A percentile compares a stretch with the other conserved stretches of the same genome.
phyloP scores from a whole-genome alignment of 345 rosid species.

The Punica granatum region DNA sequence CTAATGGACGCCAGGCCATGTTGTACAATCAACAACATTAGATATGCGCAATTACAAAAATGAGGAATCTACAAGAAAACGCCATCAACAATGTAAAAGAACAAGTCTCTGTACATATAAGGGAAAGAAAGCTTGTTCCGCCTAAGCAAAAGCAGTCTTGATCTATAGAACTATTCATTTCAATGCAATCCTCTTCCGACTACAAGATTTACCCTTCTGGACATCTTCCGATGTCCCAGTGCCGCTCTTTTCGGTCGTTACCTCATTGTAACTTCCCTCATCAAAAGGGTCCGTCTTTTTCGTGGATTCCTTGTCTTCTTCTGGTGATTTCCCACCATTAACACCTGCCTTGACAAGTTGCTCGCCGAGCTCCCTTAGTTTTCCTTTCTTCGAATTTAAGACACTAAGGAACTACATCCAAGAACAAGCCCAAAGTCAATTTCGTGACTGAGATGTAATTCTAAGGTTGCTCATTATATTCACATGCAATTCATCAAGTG shows the following conservation, averaged over 20 bases:
- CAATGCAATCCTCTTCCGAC: constrained; percentile 33
- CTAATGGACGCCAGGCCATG: no score
- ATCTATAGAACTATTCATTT: constrained; percentile 15
- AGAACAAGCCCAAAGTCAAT: constrained; percentile 6
- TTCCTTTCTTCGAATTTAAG: no score
- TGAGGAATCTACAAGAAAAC: no score
- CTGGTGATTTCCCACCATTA: constrained; percentile 23
- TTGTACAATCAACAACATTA: no score
- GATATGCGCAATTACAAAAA: background rate
- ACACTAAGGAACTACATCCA: no score
- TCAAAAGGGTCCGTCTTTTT: no score
- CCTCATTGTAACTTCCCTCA: constrained; percentile 37
- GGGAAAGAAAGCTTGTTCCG: no score
- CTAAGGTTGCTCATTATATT: background rate
- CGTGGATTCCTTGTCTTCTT: no score
- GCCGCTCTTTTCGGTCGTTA: constrained; percentile 27
- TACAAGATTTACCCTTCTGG: constrained; percentile 23
- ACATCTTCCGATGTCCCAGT: constrained; percentile 29
- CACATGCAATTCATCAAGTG: no score
- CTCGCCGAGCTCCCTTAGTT: no score
- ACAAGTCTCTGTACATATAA: background rate
- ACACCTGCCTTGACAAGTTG: constrained; percentile 40
- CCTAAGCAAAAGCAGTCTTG: background rate
- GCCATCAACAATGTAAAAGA: background rate
- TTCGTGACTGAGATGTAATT: background rate